phyloP scores from a whole-genome alignment of 106 monocot genomes.

The Dendrobium huoshanense region DNA sequence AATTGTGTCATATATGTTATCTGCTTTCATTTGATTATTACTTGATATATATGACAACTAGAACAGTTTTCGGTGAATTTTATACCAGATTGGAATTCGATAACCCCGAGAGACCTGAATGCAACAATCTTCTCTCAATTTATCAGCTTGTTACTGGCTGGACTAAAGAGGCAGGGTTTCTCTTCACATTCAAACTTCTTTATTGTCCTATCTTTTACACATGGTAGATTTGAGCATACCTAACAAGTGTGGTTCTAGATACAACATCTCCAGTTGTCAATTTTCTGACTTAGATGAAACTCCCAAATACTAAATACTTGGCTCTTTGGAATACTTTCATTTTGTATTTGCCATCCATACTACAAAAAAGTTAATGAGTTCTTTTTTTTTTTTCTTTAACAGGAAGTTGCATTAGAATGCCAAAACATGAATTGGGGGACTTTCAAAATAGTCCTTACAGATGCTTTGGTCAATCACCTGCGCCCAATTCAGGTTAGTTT shows the following conservation, averaged over 20 bases:
- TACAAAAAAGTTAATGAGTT: neutral
- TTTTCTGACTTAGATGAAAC: neutral
- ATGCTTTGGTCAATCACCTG: conserved; percentile 75
- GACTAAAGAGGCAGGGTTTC: conserved; percentile 61
- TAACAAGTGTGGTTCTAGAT: neutral
- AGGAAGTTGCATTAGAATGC: conserved; percentile 87
- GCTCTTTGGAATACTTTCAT: neutral
- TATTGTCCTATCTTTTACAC: neutral
- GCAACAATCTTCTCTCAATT: conserved; percentile 85
- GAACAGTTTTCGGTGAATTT: neutral
- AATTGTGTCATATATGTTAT: neutral
- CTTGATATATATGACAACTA: neutral
- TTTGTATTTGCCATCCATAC: neutral
- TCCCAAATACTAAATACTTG: neutral
- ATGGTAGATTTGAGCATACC: neutral
- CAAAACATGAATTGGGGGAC: conserved; percentile 86
- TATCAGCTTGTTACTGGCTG: conserved; percentile 82
- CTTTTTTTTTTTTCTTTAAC: neutral
- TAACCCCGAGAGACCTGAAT: conserved; percentile 96
- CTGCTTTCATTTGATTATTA: neutral
- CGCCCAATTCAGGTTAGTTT: conserved; percentile 73
- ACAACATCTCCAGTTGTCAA: neutral
- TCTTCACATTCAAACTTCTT: neutral
- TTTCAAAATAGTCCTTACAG: conserved; percentile 71
- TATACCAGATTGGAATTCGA: conserved; percentile 79